Conservation (phyloP, 257 asterid species). For the Apocynum venetum region DNA sequence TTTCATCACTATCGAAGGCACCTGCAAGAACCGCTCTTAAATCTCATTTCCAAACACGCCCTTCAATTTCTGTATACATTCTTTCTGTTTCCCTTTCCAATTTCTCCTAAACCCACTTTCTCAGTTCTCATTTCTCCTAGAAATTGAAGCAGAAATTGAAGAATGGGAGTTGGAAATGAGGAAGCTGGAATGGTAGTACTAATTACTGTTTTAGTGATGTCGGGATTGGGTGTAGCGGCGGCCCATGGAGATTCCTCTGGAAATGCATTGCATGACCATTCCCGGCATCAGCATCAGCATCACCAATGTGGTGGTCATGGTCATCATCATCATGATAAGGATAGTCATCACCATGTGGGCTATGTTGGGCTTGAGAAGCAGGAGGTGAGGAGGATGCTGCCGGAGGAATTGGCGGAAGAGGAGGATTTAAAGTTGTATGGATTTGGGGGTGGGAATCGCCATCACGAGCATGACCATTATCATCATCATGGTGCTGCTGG, state of each 20-base stretch:
- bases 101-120: not conserved
- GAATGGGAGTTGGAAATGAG: slow-evolving; percentile 5
- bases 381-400: slow-evolving; percentile 35
- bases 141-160: slow-evolving; percentile 24
- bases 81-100: not conserved
- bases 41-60: slow-evolving; percentile 24
- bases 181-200: not conserved
- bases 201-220: slow-evolving; percentile 13
- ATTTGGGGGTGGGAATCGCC: slow-evolving; percentile 42
- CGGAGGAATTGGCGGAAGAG: slow-evolving; percentile 95
- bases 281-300: slow-evolving; percentile 33
- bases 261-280: slow-evolving; percentile 37
- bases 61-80: slow-evolving; percentile 7
- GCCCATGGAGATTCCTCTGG: slow-evolving; percentile 19
- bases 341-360: slow-evolving; percentile 18
- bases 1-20: slow-evolving; percentile 71
- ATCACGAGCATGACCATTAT: slow-evolving; percentile 25
- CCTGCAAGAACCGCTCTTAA: slow-evolving; percentile 59
- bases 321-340: slow-evolving; percentile 24
- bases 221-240: slow-evolving; percentile 14
- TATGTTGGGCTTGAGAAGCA: slow-evolving; percentile 15
- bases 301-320: slow-evolving; percentile 20
- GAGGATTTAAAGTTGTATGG: slow-evolving; percentile 70
- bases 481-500: slow-evolving; percentile 23
- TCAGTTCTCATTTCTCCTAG: not conserved